Evolutionary conservation across 192 early-diverging fungal genomes (phyloP), one percentile per base, ranked within the genome.

Genomic region (Paraglomus brasilianum): DNA sequence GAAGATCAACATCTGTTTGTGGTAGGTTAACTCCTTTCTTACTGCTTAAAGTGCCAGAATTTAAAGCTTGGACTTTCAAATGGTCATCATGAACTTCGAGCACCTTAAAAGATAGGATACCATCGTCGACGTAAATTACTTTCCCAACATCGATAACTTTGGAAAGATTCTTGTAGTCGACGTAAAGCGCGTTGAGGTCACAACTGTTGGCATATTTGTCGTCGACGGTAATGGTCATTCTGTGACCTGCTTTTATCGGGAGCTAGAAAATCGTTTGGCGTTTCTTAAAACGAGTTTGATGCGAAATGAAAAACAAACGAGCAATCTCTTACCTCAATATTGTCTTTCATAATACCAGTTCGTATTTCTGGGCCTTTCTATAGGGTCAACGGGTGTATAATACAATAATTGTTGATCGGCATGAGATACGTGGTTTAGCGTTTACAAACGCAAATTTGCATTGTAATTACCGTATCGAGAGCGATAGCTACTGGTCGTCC

Each of bases 21-120:
- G 96, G 96, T 65, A 98, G 80, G 78, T 98, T 98, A 58, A 98
- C 93, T 74, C 95, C 95, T 82, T 98, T 98, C 76, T 89, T 93
- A 68, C 88, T 90, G 72, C 91, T 90, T 45, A 98, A 84, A 69
- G 85, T 85, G 58, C 95, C 95, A 75, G 91, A 88, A 79, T 95
- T 96, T 65, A 88, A 74, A 11, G 90, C 90, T 39, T 85, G 82
- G n/a, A 91, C 91, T 59, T 75, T 84, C 66, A 93, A 81, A 38
- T 74, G 69, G 50, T 80, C 76, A n/a, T 79, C 80, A 22, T 74
- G 40, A 51, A 83, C 77, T 73, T 91, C 89, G 38, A 95, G 79
- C 13, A 98, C 97, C 67, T 92, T 88, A 72, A 98, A 98, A 69
- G 92, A 92, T 72, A 98, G 83, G 57, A 95, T 89, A 48, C 97